Evolutionary conservation across 108 stramenopile genomes (phyloP).

Genomic region (Ochromonas danica): DNA sequence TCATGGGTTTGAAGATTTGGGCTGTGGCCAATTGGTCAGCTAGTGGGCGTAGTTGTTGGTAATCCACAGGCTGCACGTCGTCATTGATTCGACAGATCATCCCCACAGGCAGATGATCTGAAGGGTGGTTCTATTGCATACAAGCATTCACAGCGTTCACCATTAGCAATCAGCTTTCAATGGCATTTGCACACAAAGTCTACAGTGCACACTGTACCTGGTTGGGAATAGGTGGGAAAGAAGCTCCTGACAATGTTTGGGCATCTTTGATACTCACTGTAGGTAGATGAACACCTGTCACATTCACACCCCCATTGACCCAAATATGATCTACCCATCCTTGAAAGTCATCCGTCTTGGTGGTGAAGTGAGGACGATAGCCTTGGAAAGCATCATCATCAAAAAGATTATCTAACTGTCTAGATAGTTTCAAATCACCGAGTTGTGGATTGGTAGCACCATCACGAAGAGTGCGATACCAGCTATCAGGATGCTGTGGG

Average conservation of each 20-base stretch:
- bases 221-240: conserved; percentile 11
- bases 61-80: too few species aligned
- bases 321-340: conserved; percentile 37
- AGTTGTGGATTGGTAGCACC: neutral
- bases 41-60: too few species aligned
- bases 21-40: too few species aligned
- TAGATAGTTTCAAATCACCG: too few species aligned
- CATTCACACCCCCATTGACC: neutral
- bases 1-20: too few species aligned
- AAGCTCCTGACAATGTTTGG: neutral
- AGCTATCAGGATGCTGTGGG: neutral
- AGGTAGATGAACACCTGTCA: neutral
- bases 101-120: neutral
- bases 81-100: neutral
- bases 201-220: neutral
- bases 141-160: neutral
- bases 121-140: neutral
- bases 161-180: neutral
- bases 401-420: conserved; percentile 13
- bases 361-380: neutral
- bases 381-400: neutral
- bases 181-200: neutral
- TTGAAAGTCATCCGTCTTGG: conserved; percentile 34
- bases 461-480: neutral
- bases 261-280: neutral